Conservation (phyloP, 768 basidiomycete genomes). For the Pleurotus giganteus region DNA sequence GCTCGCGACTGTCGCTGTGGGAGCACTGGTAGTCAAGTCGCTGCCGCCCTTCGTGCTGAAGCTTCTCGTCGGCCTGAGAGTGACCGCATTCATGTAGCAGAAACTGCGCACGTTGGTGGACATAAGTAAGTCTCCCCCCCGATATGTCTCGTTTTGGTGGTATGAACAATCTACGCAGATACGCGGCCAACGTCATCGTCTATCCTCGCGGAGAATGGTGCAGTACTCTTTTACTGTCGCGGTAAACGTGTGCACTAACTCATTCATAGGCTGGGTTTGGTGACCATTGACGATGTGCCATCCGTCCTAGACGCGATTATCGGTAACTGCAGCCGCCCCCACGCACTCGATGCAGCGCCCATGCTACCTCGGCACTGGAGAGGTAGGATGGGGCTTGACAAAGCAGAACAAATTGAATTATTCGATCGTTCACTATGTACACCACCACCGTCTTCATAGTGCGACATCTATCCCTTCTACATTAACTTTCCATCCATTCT, state of each 20-base stretch:
- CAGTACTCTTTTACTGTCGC: constrained; percentile 17
- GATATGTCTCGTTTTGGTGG: background rate
- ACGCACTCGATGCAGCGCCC: constrained; percentile 28
- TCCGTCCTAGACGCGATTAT: constrained; percentile 46
- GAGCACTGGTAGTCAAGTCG: constrained; percentile 57
- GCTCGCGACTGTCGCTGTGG: constrained; percentile 80
- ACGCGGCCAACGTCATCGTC: constrained; percentile 67
- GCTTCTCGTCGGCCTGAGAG: constrained; percentile 34
- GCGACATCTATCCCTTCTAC: constrained; percentile 34
- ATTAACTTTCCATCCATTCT: constrained; percentile 34
- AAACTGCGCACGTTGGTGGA: constrained; percentile 80
- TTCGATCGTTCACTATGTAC: background rate
- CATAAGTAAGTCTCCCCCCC: constrained; percentile 60
- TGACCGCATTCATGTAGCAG: constrained; percentile 47
- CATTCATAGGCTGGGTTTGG: constrained; percentile 54
- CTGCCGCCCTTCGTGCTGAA: constrained; percentile 51
- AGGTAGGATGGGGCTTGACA: constrained; percentile 51
- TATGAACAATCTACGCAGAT: constrained; percentile 32
- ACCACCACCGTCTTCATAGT: constrained; percentile 19
- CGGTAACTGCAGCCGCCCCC: constrained; percentile 24
- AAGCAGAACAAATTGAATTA: constrained; percentile 43
- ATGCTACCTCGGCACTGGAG: constrained; percentile 50
- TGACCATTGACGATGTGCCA: constrained; percentile 58
- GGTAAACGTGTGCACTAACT: background rate
- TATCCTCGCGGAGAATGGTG: constrained; percentile 77